Percentiles rank a stretch among this genome's conserved stretches.
Conservation (phyloP, 306 rosid genomes). For the Vicia sativa region DNA sequence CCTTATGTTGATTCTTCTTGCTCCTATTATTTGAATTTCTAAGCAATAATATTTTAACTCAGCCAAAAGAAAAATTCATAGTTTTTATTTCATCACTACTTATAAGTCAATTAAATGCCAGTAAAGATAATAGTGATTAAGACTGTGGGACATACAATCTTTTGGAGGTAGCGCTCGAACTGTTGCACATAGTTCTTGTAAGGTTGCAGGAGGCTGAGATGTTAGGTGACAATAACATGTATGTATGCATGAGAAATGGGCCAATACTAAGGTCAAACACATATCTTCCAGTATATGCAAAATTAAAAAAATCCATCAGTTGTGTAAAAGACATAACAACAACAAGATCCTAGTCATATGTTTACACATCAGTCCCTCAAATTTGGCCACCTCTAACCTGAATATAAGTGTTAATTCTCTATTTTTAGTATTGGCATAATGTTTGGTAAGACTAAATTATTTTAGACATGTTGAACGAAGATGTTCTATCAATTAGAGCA, state of each 20-base stretch:
- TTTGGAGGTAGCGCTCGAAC: constrained; percentile 87
- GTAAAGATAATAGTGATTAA: constrained; percentile 22
- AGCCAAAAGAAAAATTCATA: too few relatives aligned
- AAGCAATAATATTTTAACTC: too few relatives aligned
- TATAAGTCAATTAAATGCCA: background rate
- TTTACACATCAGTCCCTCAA: too few relatives aligned
- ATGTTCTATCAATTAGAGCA: too few relatives aligned
- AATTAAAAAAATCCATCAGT: background rate
- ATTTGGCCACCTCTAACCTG: too few relatives aligned
- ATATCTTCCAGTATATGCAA: constrained; percentile 10
- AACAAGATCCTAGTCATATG: constrained; percentile 93
- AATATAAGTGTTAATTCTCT: too few relatives aligned
- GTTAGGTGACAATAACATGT: constrained; percentile 95
- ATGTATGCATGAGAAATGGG: constrained; percentile 96
- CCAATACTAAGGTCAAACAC: constrained; percentile 34
- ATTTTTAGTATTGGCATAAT: too few relatives aligned
- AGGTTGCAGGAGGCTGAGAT: constrained; percentile 87
- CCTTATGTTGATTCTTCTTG: too few relatives aligned
- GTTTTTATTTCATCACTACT: too few relatives aligned
- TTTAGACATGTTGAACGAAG: too few relatives aligned
- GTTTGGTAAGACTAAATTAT: too few relatives aligned
- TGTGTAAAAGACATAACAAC: constrained; percentile 62
- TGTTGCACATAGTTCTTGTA: constrained; percentile 85
- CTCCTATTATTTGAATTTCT: too few relatives aligned
- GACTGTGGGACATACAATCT: constrained; percentile 68